Conservation (phyloP, 2,329 filamentous ascomycete genomes). For the Hymenoscyphus fructigenus region DNA sequence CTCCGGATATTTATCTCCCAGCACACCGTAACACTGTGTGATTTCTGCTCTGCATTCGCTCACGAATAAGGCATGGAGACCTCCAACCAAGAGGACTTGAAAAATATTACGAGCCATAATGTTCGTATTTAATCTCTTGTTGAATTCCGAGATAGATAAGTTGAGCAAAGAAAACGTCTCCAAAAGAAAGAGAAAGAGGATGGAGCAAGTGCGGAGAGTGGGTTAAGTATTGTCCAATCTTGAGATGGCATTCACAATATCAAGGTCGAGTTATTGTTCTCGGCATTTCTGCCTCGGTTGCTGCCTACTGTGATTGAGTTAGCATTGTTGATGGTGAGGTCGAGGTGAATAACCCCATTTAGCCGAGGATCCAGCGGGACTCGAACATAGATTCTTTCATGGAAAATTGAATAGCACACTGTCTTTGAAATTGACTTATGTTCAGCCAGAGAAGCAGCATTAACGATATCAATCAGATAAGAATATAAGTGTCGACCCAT, state of each 20-base stretch:
- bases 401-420: neutral
- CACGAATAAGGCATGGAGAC: neutral
- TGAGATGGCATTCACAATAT: neutral
- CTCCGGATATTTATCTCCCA: neutral
- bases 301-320: neutral
- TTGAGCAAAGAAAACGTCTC: neutral
- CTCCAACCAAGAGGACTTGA: neutral
- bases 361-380: neutral
- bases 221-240: neutral
- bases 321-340: neutral
- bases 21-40: neutral
- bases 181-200: neutral
- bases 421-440: too few species aligned
- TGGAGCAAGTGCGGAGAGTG: neutral
- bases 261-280: neutral
- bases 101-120: neutral
- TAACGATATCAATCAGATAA: too few species aligned
- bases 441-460: too few species aligned
- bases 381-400: neutral
- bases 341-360: neutral
- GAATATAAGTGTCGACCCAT: too few species aligned
- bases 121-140: neutral
- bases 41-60: neutral
- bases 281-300: neutral
- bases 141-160: neutral